phyloP scores from a whole-genome alignment of 768 basidiomycete genomes.

The Tubosaeta sp. region DNA sequence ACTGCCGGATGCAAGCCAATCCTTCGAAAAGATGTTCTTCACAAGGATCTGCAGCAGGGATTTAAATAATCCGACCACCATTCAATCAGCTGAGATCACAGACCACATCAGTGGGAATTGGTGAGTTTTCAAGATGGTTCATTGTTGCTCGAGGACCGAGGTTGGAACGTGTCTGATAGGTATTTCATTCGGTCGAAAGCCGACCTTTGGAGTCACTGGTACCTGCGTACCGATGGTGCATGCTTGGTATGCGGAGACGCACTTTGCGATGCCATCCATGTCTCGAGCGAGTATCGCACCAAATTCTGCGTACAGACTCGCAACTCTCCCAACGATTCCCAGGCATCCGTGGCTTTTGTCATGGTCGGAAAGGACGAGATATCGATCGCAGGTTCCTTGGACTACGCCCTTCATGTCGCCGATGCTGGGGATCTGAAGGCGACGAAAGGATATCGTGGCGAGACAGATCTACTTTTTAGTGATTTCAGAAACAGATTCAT shows the following conservation, averaged over 20 bases:
- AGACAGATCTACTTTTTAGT: not conserved
- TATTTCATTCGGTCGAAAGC: constrained; percentile 2
- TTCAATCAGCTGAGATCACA: not conserved
- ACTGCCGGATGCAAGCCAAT: not conserved
- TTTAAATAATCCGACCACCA: not conserved
- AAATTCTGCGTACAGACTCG: not conserved
- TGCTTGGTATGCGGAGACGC: constrained; percentile 3
- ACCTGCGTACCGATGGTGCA: not conserved
- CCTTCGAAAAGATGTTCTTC: not conserved
- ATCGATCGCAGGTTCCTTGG: not conserved
- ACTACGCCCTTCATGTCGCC: not conserved
- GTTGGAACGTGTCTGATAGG: not conserved
- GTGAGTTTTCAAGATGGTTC: not conserved
- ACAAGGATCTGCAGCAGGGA: not conserved
- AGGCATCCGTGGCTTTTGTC: not conserved
- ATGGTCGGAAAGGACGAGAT: constrained; percentile 4
- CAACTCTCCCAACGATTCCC: too few species aligned
- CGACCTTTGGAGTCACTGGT: constrained; percentile 4
- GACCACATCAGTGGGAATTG: constrained; percentile 4
- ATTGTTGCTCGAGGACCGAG: too few species aligned
- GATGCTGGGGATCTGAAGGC: not conserved
- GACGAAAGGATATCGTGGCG: not conserved
- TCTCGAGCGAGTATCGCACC: constrained; percentile 2
- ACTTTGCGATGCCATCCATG: not conserved
- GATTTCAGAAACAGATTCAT: constrained; percentile 1